phyloP scores from a whole-genome alignment of 805 yeast genomes.

The Yamadazyma laniorum region DNA sequence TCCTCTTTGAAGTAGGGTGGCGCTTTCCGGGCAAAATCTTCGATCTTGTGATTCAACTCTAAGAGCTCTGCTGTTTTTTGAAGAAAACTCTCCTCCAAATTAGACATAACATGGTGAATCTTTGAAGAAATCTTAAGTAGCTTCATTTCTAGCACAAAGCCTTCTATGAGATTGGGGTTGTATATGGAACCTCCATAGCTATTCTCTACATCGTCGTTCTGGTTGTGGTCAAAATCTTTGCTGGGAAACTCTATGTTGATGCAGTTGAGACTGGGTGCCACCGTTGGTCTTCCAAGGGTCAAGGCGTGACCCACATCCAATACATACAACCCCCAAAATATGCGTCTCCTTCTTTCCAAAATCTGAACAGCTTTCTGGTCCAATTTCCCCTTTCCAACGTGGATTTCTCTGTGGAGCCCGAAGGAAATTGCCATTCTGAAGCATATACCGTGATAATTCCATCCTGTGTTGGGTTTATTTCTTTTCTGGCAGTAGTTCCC shows the following conservation, averaged over 20 bases:
- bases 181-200: constrained; percentile 31
- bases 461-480: constrained; percentile 65
- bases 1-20: constrained; percentile 48
- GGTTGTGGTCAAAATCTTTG: constrained; percentile 42
- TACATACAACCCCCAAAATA: constrained; percentile 68
- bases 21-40: constrained; percentile 37
- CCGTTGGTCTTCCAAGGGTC: constrained; percentile 64
- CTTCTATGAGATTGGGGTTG: constrained; percentile 15
- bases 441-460: constrained; percentile 65
- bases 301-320: constrained; percentile 65
- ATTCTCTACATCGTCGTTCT: constrained; percentile 11
- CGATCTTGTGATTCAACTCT: constrained; percentile 42
- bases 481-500: constrained; percentile 64
- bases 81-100: constrained; percentile 1
- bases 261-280: constrained; percentile 45
- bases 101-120: constrained; percentile 2
- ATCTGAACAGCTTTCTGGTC: constrained; percentile 1
- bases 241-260: constrained; percentile 51
- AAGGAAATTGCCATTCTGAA: constrained; percentile 65
- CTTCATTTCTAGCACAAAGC: constrained; percentile 5
- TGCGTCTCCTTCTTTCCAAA: constrained; percentile 54
- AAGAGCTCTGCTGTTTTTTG: constrained; percentile 16
- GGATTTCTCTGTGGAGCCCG: constrained; percentile 55
- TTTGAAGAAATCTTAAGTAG: constrained; percentile 1
- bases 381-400: constrained; percentile 10